Evolutionary conservation across 768 basidiomycete species (phyloP), one percentile per base, ranked within the genome.

Genomic region (Kondoa subrosea): DNA sequence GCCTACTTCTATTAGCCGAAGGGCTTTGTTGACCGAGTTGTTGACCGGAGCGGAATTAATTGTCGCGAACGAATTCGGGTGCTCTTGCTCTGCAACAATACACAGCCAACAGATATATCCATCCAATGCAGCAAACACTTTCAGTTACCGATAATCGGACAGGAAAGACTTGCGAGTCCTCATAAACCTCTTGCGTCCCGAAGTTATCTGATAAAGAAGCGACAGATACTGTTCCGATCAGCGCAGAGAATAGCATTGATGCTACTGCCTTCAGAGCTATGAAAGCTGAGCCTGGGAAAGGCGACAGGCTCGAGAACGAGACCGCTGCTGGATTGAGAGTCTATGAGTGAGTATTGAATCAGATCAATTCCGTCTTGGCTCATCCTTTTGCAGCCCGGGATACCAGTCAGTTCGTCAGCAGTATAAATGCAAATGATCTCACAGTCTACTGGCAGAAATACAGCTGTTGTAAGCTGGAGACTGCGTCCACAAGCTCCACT

Each of bases 161-260:
- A 21, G 40, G 40, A 50, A 50, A 50, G 40, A 50, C 40, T 50
- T 83, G 27, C 89, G 89, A 0, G 85, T 87, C 0, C 84, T 85
- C 17, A n/a, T n/a, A n/a, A n/a, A n/a, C 91, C 92, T 82, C 90
- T 89, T 79, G 85, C 88, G 0, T 79, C 83, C 0, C 72, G 77
- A 34, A 81, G 80, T 40, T 76, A 80, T n/a, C n/a, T 31, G 82
- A 29, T 3, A 16, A 1, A 14, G 68, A 15, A 12, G 26, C n/a
- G 21, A 64, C 66, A 0, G 72, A 68, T 4, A 30, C 69, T 14
- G 68, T 32, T 0, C 71, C 72, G 65, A 73, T 73, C 32, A 72
- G 72, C 57, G 67, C 69, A 34, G 68, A 69, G 31, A 57, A 67
- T 67, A 25, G 50, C 30, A 21, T 31, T 3, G 61, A 65, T 61